These are phyloP conservation scores for Suillus bovinus DNA, from an alignment of 768 basidiomycete genomes.

Conservation along the genomic window DNA sequence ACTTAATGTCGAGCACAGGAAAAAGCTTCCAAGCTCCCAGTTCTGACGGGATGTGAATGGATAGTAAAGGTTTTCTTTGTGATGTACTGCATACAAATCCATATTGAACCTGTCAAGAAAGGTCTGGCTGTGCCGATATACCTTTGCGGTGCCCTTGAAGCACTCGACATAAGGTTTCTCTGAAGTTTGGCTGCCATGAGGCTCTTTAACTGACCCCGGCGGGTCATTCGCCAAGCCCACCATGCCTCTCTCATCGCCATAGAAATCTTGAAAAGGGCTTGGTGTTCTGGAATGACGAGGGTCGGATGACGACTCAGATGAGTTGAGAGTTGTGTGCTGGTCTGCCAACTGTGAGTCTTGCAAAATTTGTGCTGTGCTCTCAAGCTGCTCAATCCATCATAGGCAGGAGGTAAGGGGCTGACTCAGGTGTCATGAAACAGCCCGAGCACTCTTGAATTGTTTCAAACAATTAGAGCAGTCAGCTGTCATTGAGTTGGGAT, in stretches of 20 bases:
- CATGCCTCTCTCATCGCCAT: no score
- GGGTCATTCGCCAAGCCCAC: no score
- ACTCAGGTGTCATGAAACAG: neutral
- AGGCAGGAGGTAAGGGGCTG: neutral
- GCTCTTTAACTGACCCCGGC: no score
- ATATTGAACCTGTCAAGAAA: no score
- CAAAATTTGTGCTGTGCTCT: neutral
- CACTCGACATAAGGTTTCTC: neutral
- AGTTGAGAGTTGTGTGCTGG: neutral
- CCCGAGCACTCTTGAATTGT: neutral
- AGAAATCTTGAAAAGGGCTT: neutral
- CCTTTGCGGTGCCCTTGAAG: neutral
- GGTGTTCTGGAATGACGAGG: neutral
- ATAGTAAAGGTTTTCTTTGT: no score
- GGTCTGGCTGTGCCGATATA: neutral
- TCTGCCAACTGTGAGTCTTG: neutral
- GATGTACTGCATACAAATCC: no score
- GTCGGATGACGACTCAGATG: neutral
- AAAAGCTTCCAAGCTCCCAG: no score
- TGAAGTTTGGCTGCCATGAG: neutral
- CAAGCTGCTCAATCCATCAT: neutral
- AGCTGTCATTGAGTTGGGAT: neutral
- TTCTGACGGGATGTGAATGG: no score
- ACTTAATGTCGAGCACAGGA: no score
- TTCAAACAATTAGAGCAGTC: neutral